These are phyloP conservation scores for Termitomyces sp. DNA, from an alignment of 768 basidiomycete genomes.

Conservation along the genomic window DNA sequence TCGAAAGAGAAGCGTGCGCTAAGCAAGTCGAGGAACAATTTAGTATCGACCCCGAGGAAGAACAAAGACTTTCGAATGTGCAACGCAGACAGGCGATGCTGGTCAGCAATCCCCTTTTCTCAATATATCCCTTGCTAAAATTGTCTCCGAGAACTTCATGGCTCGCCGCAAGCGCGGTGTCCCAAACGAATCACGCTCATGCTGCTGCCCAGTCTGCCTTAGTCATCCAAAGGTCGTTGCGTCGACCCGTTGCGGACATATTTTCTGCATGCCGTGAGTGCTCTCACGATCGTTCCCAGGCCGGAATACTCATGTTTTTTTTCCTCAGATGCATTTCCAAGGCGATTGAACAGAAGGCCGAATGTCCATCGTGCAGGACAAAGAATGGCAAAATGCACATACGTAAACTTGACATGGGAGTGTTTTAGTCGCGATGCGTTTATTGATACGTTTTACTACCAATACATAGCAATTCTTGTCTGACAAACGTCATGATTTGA, in stretches of 20 bases:
- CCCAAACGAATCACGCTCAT: background rate
- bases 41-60: background rate
- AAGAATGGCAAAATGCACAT: slow-evolving; percentile 2
- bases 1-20: slow-evolving; percentile 3
- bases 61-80: background rate
- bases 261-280: slow-evolving; percentile 11
- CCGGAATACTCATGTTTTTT: background rate
- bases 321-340: slow-evolving; percentile 7
- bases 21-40: slow-evolving; percentile 1
- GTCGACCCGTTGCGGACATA: slow-evolving; percentile 11
- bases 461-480: background rate
- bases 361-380: slow-evolving; percentile 9
- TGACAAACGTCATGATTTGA: background rate
- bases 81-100: slow-evolving; percentile 8
- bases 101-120: slow-evolving; percentile 5
- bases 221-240: background rate
- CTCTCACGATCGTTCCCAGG: too few relatives aligned
- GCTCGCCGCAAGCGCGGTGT: slow-evolving; percentile 2
- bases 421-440: background rate
- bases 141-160: background rate
- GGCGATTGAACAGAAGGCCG: slow-evolving; percentile 6
- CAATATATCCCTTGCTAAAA: background rate
- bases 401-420: slow-evolving; percentile 6
- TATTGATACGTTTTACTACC: background rate
- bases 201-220: slow-evolving; percentile 10